Evolutionary conservation across 495 filamentous ascomycete genomes (phyloP), one percentile per base, ranked within the genome.

Genomic region (Letharia columbiana): DNA sequence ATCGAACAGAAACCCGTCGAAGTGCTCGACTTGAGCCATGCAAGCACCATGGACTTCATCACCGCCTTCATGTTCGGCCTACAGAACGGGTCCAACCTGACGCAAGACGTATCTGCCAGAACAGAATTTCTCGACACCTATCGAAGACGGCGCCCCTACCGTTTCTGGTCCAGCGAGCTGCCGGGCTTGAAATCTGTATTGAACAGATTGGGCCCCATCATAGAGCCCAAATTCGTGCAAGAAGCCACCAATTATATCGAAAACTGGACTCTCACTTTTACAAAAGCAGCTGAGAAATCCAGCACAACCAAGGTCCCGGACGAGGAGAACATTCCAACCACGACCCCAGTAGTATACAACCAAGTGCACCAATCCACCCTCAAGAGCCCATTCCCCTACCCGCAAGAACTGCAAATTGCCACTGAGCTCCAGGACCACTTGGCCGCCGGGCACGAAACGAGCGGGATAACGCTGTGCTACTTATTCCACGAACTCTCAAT

Each of bases 391-490:
- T 50, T 45, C 42, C 58, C 64, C 12, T 40, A 54, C 39, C 64
- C 41, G 41, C 31, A 45, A 12, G 41, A 39, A 9, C 44, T 61
- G 6, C 54, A 39, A 5, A 61, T 61, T 15, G 61, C 59, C 28
- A 60, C 62, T 41, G 67, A 69, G 66, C 44, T 67, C 28, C 49
- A 60, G 10, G 90, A 92, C 71, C 89, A 92, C 65, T 77, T 90
- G 18, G 82, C 86, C 3, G 90, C 90, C 0, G 90, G 90, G 20
- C 89, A 91, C 69, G 91, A 94, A 72, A 92, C 89, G 0, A 85
- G 86, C 20, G 88, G 86, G 35, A 84, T 92, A 15, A 82, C 84
- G 0, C 77, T 95, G 13, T 89, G 87, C 4, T 95, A 91, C 66
- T 70, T 89, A 0, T 75, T 85, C 40, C 88, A 86, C 79, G 81